phyloP scores from a whole-genome alignment of 257 asterid genomes.

The Lycium barbarum region DNA sequence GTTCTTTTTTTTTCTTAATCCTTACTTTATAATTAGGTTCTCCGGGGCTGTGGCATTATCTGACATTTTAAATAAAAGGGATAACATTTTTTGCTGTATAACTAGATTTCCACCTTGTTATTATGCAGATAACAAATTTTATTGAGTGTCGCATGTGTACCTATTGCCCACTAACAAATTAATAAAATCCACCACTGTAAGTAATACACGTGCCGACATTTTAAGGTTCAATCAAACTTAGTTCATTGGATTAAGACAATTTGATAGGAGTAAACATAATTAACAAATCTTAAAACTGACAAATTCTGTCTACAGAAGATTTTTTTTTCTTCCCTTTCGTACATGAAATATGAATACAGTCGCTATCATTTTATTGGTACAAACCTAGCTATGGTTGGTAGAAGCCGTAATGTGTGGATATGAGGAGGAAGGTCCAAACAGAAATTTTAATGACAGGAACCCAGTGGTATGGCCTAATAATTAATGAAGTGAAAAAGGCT shows the following conservation, averaged over 20 bases:
- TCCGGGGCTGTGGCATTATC: neutral
- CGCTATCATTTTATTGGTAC: conserved; percentile 17
- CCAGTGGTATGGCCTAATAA: too few relatives aligned
- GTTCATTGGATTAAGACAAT: conserved; percentile 2
- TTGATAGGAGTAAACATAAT: neutral
- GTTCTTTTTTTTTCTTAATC: neutral
- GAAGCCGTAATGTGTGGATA: neutral
- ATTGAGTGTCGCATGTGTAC: conserved; percentile 1
- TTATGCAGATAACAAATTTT: conserved; percentile 24
- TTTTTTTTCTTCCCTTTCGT: neutral
- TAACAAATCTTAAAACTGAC: conserved; percentile 1
- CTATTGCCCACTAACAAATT: conserved; percentile 18
- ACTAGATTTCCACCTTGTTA: conserved; percentile 32
- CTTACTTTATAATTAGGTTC: neutral
- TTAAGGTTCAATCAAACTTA: neutral
- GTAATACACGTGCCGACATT: conserved; percentile 2
- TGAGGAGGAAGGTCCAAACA: neutral
- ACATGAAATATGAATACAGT: neutral
- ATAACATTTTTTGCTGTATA: conserved; percentile 9
- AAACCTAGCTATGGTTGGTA: neutral
- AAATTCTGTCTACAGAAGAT: neutral
- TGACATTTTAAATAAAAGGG: conserved; percentile 14
- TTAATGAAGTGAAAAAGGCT: too few relatives aligned
- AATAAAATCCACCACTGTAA: conserved; percentile 21
- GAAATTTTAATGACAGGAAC: neutral